Evolutionary conservation across 371 early-diverging fungal species (phyloP), one percentile per base, ranked within the genome.

Genomic region (Paraphysoderma sedebokerense): DNA sequence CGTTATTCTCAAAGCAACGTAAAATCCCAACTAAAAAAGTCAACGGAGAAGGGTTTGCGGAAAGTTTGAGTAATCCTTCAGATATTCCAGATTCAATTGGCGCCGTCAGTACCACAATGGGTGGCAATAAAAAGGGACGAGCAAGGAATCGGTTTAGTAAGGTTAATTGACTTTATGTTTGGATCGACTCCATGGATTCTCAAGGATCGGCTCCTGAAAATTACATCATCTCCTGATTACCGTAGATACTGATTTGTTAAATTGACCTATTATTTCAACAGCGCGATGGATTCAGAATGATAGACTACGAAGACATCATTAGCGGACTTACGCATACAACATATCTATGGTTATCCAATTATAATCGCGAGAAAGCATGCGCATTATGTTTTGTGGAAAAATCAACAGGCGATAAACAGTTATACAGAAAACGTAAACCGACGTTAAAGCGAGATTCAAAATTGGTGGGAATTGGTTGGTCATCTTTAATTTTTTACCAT

Each of bases 1-100:
- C 51, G n/a, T 22, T 65, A 6, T 66, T 70, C 36, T 27, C 57
- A 15, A 42, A 42, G 42, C 42, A 42, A 31, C 42, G 42, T 22
- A 5, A 22, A 20, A 42, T 32, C 5, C 26, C 42, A 42, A 31
- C 37, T 17, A 6, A n/a, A 36, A 36, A n/a, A 36, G 37, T 22
- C n/a, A 20, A n/a, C n/a, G 37, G 19, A 36, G 37, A n/a, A n/a
- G n/a, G 37, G 37, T 22, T n/a, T n/a, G 37, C 5, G 19, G 19
- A 6, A 36, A n/a, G 37, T 17, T 22, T 36, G 19, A 20, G 5
- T 5, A 20, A 8, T 8, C 3, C 9, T 12, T 9, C 11, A 9
- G 5, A 13, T 12, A 28, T 11, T 15, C 39, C 12, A 2, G 11
- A 13, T 11, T 13, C 19, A 24, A 19, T n/a, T 12, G 12, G 17